Evolutionary conservation across 176 grass and related monocot genomes (phyloP).

Genomic region (Saccharum spontaneum): DNA sequence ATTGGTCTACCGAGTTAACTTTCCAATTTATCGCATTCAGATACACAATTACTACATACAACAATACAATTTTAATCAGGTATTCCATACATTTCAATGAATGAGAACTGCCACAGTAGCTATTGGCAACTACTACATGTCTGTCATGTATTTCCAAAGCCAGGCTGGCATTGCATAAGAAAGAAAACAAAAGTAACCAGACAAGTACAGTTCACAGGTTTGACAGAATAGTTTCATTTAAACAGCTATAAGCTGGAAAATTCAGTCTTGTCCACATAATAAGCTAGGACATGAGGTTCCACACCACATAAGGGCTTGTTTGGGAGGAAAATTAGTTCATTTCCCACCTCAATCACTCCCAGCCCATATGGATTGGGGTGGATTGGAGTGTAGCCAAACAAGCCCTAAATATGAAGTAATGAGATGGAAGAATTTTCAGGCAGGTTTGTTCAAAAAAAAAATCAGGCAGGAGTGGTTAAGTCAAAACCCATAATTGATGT

Average conservation of each 20-base stretch:
- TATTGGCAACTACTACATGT: conserved; percentile 7
- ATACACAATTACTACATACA: not conserved
- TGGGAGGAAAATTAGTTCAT: not conserved
- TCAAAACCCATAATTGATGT: conserved; percentile 1
- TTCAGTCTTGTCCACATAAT: conserved; percentile 6
- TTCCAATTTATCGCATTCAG: conserved; percentile 19
- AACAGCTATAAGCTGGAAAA: not conserved
- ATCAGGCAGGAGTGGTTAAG: not conserved
- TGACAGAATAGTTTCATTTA: not conserved
- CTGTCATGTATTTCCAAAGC: conserved; percentile 16
- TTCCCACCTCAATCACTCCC: not conserved
- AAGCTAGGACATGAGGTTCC: conserved; percentile 10
- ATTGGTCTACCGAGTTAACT: not conserved
- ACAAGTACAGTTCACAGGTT: not conserved
- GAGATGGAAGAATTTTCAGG: not conserved
- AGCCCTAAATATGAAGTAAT: not conserved
- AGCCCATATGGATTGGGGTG: not conserved
- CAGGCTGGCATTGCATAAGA: not conserved
- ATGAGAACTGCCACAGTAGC: not conserved
- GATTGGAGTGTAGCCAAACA: not conserved
- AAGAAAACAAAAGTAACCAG: conserved; percentile 6
- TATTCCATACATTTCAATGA: not conserved
- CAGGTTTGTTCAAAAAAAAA: not conserved
- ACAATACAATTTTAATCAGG: not conserved
- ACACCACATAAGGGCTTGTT: not conserved